These are phyloP conservation scores for Colletotrichum euphorbiae DNA, from an alignment of 2,329 filamentous ascomycete genomes.

Conservation along the genomic window DNA sequence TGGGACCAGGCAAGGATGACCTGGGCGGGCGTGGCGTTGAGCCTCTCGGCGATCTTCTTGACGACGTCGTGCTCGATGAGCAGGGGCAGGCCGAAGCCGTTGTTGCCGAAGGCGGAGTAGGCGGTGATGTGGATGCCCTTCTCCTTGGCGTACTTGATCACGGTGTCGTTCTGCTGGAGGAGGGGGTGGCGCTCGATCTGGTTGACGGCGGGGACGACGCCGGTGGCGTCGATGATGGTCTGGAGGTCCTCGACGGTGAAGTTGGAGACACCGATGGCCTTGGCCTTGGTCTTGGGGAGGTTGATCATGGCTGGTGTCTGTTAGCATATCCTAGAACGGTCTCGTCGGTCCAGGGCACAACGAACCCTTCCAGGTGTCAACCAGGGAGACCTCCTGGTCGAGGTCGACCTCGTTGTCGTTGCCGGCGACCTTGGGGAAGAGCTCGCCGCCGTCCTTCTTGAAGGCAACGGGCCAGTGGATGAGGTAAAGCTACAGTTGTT, in stretches of 20 bases:
- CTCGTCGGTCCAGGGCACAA: too few relatives aligned
- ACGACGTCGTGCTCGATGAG: slow-evolving; percentile 69
- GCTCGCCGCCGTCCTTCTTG: slow-evolving; percentile 48
- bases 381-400: slow-evolving; percentile 55
- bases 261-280: slow-evolving; percentile 80
- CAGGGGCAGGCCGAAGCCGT: slow-evolving; percentile 57
- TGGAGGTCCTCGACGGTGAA: slow-evolving; percentile 69
- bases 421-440: slow-evolving; percentile 58
- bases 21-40: slow-evolving; percentile 56
- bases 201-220: slow-evolving; percentile 72
- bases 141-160: slow-evolving; percentile 69
- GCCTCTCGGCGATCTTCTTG: slow-evolving; percentile 65
- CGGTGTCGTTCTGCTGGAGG: slow-evolving; percentile 66
- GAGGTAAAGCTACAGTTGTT: slow-evolving; percentile 61
- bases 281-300: slow-evolving; percentile 70
- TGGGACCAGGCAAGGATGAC: slow-evolving; percentile 69
- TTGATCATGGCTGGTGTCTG: slow-evolving; percentile 58
- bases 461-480: slow-evolving; percentile 72
- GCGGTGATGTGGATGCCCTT: slow-evolving; percentile 76
- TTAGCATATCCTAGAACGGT: too few relatives aligned
- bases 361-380: slow-evolving; percentile 58
- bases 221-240: slow-evolving; percentile 66
- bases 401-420: slow-evolving; percentile 53
- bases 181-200: slow-evolving; percentile 77
- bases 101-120: slow-evolving; percentile 68